These are phyloP conservation scores for Xerocomus minutiporus DNA, from an alignment of 1,284 basidiomycete genomes.

Conservation along the genomic window DNA sequence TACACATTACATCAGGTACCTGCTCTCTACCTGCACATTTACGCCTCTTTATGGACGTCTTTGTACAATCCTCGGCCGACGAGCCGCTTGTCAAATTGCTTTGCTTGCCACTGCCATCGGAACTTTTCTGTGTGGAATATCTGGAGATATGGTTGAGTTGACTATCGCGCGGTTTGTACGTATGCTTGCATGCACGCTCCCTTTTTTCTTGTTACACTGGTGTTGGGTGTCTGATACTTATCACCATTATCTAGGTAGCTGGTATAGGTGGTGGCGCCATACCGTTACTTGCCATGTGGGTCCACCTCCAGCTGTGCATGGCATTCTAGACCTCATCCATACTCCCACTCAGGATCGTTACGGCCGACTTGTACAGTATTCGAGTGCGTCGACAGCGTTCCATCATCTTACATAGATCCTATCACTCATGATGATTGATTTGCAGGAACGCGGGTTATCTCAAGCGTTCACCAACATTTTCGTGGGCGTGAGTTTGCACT, in stretches of 20 bases:
- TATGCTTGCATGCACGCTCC: background rate
- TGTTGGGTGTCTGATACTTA: background rate
- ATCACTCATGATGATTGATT: background rate
- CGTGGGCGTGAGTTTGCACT: conserved; percentile 10
- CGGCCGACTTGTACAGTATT: conserved; percentile 19
- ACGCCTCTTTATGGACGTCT: conserved; percentile 23
- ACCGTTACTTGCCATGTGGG: conserved; percentile 21
- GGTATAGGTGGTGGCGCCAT: conserved; percentile 17
- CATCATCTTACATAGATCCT: background rate
- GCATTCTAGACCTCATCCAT: background rate
- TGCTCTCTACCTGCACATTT: conserved; percentile 22
- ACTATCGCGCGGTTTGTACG: conserved; percentile 20
- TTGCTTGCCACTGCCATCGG: conserved; percentile 10
- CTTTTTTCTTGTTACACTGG: background rate
- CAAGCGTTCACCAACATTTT: conserved; percentile 18
- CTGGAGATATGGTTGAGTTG: conserved; percentile 16
- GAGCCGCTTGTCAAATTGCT: conserved; percentile 18
- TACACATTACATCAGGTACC: conserved; percentile 4
- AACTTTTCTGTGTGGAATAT: conserved; percentile 15
- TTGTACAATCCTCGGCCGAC: conserved; percentile 22
- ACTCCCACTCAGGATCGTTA: conserved; percentile 15
- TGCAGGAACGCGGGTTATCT: conserved; percentile 16
- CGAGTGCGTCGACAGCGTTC: conserved; percentile 7
- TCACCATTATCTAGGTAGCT: conserved; percentile 8
- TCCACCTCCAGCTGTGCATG: background rate